Evolutionary conservation across 2,329 filamentous ascomycete species (phyloP).

Genomic region (Neonectria punicea): DNA sequence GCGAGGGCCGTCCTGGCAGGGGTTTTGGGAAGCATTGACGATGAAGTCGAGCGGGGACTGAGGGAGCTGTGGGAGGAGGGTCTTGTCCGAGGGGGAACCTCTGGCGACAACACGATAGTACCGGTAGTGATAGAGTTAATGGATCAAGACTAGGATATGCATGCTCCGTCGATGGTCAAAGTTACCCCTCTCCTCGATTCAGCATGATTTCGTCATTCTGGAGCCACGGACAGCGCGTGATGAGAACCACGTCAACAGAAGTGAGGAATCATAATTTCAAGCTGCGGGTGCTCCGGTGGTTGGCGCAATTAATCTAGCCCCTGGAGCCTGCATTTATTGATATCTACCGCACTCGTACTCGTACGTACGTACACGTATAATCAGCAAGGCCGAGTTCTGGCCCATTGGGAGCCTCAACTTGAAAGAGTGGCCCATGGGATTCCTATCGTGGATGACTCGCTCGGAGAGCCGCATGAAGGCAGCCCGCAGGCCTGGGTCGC

Average conservation of each 20-base stretch:
- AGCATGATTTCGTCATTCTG: conserved; percentile 19
- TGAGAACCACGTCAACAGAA: conserved; percentile 25
- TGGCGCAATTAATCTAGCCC: neutral
- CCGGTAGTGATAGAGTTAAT: conserved; percentile 41
- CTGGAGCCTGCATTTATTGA: conserved; percentile 14
- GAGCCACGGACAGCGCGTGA: conserved; percentile 19
- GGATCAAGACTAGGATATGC: conserved; percentile 38
- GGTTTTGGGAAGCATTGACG: conserved; percentile 54
- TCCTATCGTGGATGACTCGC: conserved; percentile 1
- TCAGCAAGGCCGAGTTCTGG: neutral
- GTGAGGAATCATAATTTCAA: conserved; percentile 11
- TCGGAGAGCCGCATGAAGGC: conserved; percentile 20
- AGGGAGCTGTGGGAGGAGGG: conserved; percentile 55
- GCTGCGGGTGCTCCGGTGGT: conserved; percentile 7
- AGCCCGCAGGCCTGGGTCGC: neutral
- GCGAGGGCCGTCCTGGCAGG: conserved; percentile 51
- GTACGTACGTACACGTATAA: neutral
- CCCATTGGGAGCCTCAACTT: conserved; percentile 14
- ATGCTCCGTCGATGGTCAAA: conserved; percentile 15
- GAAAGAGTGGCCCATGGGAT: conserved; percentile 5
- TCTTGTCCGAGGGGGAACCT: conserved; percentile 32
- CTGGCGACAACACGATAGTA: conserved; percentile 32
- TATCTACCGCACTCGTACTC: neutral
- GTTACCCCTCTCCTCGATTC: conserved; percentile 21
- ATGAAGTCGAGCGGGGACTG: conserved; percentile 53